Base-by-base conservation (phyloP, 495 filamentous ascomycete genomes). In the Cairneyella variabilis region DNA sequence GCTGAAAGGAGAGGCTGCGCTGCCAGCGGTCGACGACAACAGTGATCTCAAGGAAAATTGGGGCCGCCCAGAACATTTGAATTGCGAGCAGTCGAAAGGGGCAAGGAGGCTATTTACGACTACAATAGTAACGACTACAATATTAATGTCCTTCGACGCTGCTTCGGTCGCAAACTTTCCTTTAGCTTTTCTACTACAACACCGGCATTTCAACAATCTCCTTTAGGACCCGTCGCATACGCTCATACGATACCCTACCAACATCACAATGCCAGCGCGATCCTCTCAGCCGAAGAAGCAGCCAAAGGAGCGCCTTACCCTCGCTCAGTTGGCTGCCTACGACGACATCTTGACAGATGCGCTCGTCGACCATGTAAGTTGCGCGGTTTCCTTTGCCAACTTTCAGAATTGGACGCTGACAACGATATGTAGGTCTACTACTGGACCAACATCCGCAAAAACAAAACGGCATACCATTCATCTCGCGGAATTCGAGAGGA, bases 271-370 rank as follows among this genome's bases (percentile, higher is more conserved):
- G 62, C 55, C 62, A 42, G 34, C 48, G 3, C 18, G 32, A 40
- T 28, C 18, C n/a, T 17, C 20, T 39, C 38, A 53, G 2, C 48
- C 58, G 9, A 60, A 64, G 52, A 64, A 58, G 34, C n/a, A n/a
- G n/a, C n/a, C n/a, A n/a, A n/a, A n/a, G n/a, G 23, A 53, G 25
- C 55, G 58, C 4, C 73, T 97, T 57, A 96, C 90, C 11, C 74
- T 97, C 51, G 81, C 81, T 34, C 91, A 96, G 71, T 74, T 99
- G 53, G 84, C 89, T 23, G 85, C 86, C 51, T 97, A 97, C 73
- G 93, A 99, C 71, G 93, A 99, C 67, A 83, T 99, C 59, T 78
- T 96, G 57, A 97, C 93, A 0, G 95, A 99, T 83, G 86, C 88
- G 53, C 84, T 99, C 28, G 83, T 99, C 37, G 93, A 99, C 71